Percentiles rank a stretch among this genome's conserved stretches.
Conservation (phyloP, 2,329 filamentous ascomycete species). For the Pyrenochaeta sp. region DNA sequence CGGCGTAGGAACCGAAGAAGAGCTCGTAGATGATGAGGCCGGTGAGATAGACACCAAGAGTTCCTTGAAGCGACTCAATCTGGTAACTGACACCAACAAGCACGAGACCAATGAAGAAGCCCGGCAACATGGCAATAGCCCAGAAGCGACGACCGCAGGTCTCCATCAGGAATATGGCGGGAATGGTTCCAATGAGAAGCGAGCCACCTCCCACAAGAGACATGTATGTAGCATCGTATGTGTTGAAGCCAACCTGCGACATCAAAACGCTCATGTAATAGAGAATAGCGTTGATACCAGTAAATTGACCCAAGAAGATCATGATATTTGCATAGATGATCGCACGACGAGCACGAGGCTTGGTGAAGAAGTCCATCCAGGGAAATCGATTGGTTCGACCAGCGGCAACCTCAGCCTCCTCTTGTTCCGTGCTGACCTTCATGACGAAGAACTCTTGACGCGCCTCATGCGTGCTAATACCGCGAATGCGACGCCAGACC, state of each 20-base stretch:
- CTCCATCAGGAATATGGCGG: slow-evolving; percentile 75
- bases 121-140: slow-evolving; percentile 74
- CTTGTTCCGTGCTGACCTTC: slow-evolving; percentile 68
- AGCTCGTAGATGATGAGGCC: slow-evolving; percentile 62
- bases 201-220: slow-evolving; percentile 72
- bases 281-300: slow-evolving; percentile 73
- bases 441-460: slow-evolving; percentile 76
- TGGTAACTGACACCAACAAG: slow-evolving; percentile 71
- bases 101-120: slow-evolving; percentile 73
- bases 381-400: slow-evolving; percentile 65
- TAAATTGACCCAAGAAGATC: slow-evolving; percentile 77
- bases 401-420: slow-evolving; percentile 58
- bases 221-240: slow-evolving; percentile 73
- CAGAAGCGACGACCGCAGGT: slow-evolving; percentile 76
- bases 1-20: slow-evolving; percentile 48
- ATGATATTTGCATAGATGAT: slow-evolving; percentile 73
- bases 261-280: slow-evolving; percentile 77
- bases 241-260: slow-evolving; percentile 71
- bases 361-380: slow-evolving; percentile 78
- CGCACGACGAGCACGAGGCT: slow-evolving; percentile 65
- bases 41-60: slow-evolving; percentile 67
- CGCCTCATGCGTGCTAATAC: slow-evolving; percentile 62
- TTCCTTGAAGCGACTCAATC: slow-evolving; percentile 57
- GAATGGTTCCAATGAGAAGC: slow-evolving; percentile 71
- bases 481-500: slow-evolving; percentile 77